phyloP scores from a whole-genome alignment of 306 rosid species.

The Fagus crenata region DNA sequence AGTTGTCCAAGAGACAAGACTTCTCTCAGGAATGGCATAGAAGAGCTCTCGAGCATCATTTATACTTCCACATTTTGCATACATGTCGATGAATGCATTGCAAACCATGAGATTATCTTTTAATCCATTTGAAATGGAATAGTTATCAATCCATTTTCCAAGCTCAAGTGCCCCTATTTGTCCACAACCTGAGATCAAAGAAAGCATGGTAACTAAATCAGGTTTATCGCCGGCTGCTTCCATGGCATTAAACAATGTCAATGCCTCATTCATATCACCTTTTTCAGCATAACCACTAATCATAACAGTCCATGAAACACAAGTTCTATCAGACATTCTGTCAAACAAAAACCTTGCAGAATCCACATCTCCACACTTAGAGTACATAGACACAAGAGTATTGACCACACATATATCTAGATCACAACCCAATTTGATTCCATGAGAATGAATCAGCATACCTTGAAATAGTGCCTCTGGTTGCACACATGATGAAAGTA shows the following conservation, averaged over 20 bases:
- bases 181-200: constrained; percentile 60
- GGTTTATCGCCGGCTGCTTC: constrained; percentile 55
- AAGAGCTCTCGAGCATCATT: constrained; percentile 50
- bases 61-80: constrained; percentile 68
- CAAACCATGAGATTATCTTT: constrained; percentile 49
- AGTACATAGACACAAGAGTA: constrained; percentile 67
- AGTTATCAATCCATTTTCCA: constrained; percentile 56
- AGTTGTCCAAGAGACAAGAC: constrained; percentile 65
- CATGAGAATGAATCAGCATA: constrained; percentile 56
- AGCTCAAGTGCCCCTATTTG: constrained; percentile 54
- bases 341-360: constrained; percentile 59
- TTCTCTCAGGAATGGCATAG: constrained; percentile 41
- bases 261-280: constrained; percentile 54
- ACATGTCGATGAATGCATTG: constrained; percentile 75
- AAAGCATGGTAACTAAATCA: constrained; percentile 62
- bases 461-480: constrained; percentile 55
- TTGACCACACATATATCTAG: constrained; percentile 49
- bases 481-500: constrained; percentile 51
- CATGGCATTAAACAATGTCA: constrained; percentile 54
- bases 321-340: constrained; percentile 44
- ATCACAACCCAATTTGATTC: constrained; percentile 60
- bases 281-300: constrained; percentile 62
- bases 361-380: constrained; percentile 55
- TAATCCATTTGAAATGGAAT: constrained; percentile 45
- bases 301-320: constrained; percentile 76